phyloP scores from a whole-genome alignment of 140 eudicot genomes.

The Anethum foeniculum region DNA sequence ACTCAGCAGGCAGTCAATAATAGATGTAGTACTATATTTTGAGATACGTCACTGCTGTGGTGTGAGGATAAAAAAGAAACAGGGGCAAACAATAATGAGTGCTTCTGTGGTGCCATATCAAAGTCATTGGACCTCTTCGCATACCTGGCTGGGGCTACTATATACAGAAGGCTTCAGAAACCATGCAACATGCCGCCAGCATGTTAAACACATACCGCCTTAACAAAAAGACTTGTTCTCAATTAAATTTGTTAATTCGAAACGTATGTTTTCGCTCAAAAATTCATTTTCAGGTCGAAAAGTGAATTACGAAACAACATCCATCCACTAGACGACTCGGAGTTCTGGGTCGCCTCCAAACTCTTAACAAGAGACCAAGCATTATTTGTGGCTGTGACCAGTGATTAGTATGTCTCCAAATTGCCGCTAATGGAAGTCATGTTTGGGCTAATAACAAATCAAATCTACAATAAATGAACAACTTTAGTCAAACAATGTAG shows the following conservation, averaged over 20 bases:
- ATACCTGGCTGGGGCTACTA: not conserved
- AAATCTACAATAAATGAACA: not conserved
- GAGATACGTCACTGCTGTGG: not conserved
- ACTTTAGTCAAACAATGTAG: not conserved
- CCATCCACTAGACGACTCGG: no score
- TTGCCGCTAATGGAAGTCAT: not conserved
- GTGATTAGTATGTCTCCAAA: no score
- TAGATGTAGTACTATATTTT: no score
- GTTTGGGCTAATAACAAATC: not conserved
- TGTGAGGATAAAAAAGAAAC: not conserved
- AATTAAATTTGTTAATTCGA: no score
- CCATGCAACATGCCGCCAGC: not conserved
- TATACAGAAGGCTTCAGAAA: not conserved
- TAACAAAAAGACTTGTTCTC: not conserved
- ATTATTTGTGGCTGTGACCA: no score
- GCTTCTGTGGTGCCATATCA: not conserved
- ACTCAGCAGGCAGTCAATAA: no score
- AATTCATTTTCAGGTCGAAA: no score
- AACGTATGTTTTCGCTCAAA: no score
- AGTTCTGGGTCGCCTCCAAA: no score
- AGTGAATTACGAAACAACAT: no score
- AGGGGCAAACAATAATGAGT: not conserved
- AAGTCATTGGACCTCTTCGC: not conserved
- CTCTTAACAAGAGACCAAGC: no score
- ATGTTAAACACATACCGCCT: not conserved